These are phyloP conservation scores for Cryptococcus sp. DNA, from an alignment of 1,284 basidiomycete genomes.

Conservation along the genomic window DNA sequence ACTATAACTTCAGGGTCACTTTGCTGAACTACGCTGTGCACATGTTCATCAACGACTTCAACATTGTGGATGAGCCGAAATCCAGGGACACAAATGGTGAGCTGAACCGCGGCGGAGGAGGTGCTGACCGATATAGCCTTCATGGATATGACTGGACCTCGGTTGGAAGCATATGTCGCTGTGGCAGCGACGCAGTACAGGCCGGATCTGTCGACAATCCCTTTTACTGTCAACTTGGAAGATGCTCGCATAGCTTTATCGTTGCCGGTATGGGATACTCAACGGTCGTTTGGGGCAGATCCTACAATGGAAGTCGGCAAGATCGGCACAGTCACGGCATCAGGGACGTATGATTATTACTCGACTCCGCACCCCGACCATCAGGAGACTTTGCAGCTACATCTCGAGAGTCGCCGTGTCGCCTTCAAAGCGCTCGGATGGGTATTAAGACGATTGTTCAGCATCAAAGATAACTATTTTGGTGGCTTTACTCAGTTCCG, in stretches of 20 bases:
- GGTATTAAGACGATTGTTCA: conserved; percentile 80
- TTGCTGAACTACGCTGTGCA: conserved; percentile 71
- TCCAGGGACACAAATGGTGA: conserved; percentile 73
- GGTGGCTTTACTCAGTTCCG: conserved; percentile 87
- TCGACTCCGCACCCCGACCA: conserved; percentile 62
- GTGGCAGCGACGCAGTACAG: conserved; percentile 70
- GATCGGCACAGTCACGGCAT: conserved; percentile 57
- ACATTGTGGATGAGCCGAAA: conserved; percentile 84
- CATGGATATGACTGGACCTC: conserved; percentile 61
- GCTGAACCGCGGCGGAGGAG: conserved; percentile 9
- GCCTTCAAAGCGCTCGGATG: conserved; percentile 74
- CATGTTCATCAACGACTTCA: conserved; percentile 88
- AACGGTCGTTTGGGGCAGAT: conserved; percentile 59
- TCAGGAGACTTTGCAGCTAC: conserved; percentile 70
- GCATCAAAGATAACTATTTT: conserved; percentile 83
- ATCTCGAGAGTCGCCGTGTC: conserved; percentile 56
- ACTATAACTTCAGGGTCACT: conserved; percentile 66
- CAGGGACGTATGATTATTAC: conserved; percentile 70
- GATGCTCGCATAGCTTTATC: conserved; percentile 59
- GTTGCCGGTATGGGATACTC: conserved; percentile 83
- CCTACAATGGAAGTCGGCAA: conserved; percentile 55
- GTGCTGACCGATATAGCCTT: conserved; percentile 54
- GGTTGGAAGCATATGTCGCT: conserved; percentile 54
- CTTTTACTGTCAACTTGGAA: conserved; percentile 62
- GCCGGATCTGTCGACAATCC: conserved; percentile 63